Evolutionary conservation across 169 alveolate species (phyloP).

Genomic region (Plasmodium relictum): DNA sequence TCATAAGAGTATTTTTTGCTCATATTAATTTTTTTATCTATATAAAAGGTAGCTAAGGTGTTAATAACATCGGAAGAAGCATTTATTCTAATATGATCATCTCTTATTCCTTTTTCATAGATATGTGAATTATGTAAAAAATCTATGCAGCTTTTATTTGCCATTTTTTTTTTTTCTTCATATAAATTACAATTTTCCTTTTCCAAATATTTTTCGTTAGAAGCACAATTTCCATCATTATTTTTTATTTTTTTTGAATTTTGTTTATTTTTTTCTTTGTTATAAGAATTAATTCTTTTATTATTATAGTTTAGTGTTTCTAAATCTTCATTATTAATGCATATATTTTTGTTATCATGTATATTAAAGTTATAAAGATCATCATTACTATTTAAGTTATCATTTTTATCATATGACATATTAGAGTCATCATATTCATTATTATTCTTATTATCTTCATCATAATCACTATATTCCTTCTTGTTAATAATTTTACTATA

Average conservation of each 20-base stretch:
- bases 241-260: neutral
- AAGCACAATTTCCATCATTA: neutral
- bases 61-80: conserved; percentile 52
- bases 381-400: neutral
- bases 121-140: conserved; percentile 9
- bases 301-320: neutral
- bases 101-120: conserved; percentile 31
- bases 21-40: conserved; percentile 17
- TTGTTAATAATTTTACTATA: too few species aligned
- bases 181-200: neutral
- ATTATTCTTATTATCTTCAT: neutral
- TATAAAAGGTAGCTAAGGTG: conserved; percentile 52
- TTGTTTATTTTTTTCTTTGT: neutral
- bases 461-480: neutral
- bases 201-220: neutral
- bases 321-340: neutral
- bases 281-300: neutral
- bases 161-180: conserved; percentile 5
- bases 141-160: neutral
- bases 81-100: conserved; percentile 9
- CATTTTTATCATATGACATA: neutral
- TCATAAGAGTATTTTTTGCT: conserved; percentile 53
- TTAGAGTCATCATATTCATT: neutral
- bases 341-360: neutral
- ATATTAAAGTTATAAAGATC: neutral